These are phyloP conservation scores for Pythium chondricola DNA, from an alignment of 352 stramenopile species.

Conservation along the genomic window DNA sequence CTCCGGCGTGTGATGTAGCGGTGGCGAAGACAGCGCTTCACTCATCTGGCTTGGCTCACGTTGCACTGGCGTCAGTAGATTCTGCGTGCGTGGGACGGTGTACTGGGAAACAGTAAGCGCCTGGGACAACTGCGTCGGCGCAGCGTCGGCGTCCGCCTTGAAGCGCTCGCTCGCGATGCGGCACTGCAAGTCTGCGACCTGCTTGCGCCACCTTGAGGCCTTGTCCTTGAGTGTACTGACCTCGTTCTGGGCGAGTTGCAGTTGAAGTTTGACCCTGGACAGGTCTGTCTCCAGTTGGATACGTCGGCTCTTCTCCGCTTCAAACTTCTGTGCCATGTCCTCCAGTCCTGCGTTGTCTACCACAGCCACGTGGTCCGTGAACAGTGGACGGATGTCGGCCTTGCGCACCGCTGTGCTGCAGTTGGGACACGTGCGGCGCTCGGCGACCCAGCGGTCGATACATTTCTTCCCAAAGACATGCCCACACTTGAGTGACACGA, in stretches of 20 bases:
- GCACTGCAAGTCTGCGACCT: slow-evolving; percentile 21
- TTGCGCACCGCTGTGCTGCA: slow-evolving; percentile 43
- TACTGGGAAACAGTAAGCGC: not conserved
- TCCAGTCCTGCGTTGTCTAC: slow-evolving; percentile 68
- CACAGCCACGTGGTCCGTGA: slow-evolving; percentile 65
- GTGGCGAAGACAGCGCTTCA: not conserved
- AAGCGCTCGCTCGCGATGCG: slow-evolving; percentile 19
- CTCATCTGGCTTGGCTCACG: not conserved
- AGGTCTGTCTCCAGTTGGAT: slow-evolving; percentile 47
- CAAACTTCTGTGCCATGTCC: slow-evolving; percentile 49
- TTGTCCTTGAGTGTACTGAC: slow-evolving; percentile 17
- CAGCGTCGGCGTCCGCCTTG: not conserved
- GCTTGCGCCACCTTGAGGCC: slow-evolving; percentile 25
- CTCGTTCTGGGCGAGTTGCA: slow-evolving; percentile 24
- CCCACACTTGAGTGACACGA: slow-evolving; percentile 68
- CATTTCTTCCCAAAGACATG: slow-evolving; percentile 72
- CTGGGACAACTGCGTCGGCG: not conserved
- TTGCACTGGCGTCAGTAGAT: not conserved
- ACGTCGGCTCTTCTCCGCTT: slow-evolving; percentile 42
- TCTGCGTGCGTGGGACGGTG: not conserved
- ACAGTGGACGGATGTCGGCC: slow-evolving; percentile 53
- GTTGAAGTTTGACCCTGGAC: slow-evolving; percentile 27
- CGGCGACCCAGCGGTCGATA: slow-evolving; percentile 67
- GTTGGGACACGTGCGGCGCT: slow-evolving; percentile 60
- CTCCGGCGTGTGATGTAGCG: not conserved